These are phyloP conservation scores for Diaporthe sp. DNA, from an alignment of 2,329 filamentous ascomycete genomes.

Conservation along the genomic window DNA sequence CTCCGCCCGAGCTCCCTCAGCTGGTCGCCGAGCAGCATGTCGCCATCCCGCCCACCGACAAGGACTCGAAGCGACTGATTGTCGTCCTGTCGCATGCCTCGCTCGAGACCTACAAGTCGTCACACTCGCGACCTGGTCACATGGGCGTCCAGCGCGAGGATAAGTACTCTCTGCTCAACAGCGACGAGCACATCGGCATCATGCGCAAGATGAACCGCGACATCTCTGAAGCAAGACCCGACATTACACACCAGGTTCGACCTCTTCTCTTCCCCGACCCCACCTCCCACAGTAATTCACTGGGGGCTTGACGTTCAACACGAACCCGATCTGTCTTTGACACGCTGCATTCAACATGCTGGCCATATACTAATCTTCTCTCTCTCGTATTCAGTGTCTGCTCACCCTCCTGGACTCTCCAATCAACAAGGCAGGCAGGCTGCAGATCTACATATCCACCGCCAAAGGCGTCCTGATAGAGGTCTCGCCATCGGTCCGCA, in stretches of 20 bases:
- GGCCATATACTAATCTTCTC: slow-evolving; percentile 48
- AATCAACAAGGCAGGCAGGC: slow-evolving; percentile 96
- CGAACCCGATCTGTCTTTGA: slow-evolving; percentile 41
- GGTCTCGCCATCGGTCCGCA: slow-evolving; percentile 97
- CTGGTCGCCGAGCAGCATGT: slow-evolving; percentile 93
- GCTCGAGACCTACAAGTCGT: slow-evolving; percentile 96
- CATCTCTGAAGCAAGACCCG: slow-evolving; percentile 96
- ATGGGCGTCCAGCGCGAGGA: slow-evolving; percentile 82
- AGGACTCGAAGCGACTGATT: slow-evolving; percentile 91
- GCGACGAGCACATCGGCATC: slow-evolving; percentile 98
- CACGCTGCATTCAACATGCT: slow-evolving; percentile 62
- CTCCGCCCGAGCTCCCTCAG: slow-evolving; percentile 89
- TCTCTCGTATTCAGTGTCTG: slow-evolving; percentile 77
- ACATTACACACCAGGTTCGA: slow-evolving; percentile 96
- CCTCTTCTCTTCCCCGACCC: slow-evolving; percentile 42
- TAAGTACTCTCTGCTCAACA: slow-evolving; percentile 98
- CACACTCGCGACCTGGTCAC: slow-evolving; percentile 77
- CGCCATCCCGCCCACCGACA: slow-evolving; percentile 87
- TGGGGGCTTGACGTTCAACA: slow-evolving; percentile 26
- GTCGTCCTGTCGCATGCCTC: slow-evolving; percentile 98
- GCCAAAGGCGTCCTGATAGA: slow-evolving; percentile 98
- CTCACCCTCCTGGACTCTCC: slow-evolving; percentile 97
- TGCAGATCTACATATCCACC: slow-evolving; percentile 99
- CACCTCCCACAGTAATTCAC: not conserved
- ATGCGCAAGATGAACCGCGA: slow-evolving; percentile 99